Conservation (phyloP, 2,329 filamentous ascomycete species). For the Trichoderma harzianum region DNA sequence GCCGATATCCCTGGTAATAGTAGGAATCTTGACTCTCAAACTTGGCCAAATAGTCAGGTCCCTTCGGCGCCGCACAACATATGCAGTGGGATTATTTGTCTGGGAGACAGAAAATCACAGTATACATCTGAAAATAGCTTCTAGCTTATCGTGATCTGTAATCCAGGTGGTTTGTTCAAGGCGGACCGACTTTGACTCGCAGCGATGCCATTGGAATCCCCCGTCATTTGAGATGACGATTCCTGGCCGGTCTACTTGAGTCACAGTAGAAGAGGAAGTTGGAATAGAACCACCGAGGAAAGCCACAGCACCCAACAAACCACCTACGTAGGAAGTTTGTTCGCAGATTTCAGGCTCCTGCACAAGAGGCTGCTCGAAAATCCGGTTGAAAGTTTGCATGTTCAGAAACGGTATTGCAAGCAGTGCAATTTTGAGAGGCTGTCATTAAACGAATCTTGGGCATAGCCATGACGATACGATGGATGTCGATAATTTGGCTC, state of each 20-base stretch:
- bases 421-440: background rate
- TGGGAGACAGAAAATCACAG: too few relatives aligned
- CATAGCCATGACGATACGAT: background rate
- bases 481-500: background rate
- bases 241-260: background rate
- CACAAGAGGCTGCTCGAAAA: background rate
- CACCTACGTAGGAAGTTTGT: background rate
- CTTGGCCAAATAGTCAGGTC: too few relatives aligned
- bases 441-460: background rate
- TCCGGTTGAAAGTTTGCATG: background rate
- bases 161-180: too few relatives aligned
- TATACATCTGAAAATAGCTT: too few relatives aligned
- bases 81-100: too few relatives aligned
- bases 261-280: background rate
- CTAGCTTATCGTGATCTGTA: too few relatives aligned
- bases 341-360: background rate
- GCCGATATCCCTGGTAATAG: too few relatives aligned
- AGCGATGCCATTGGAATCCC: too few relatives aligned
- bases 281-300: background rate
- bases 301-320: background rate
- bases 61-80: too few relatives aligned
- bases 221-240: background rate
- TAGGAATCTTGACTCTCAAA: too few relatives aligned
- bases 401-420: background rate
- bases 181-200: too few relatives aligned